Conservation (phyloP, 441 rosid species). For the Melastoma candidum region DNA sequence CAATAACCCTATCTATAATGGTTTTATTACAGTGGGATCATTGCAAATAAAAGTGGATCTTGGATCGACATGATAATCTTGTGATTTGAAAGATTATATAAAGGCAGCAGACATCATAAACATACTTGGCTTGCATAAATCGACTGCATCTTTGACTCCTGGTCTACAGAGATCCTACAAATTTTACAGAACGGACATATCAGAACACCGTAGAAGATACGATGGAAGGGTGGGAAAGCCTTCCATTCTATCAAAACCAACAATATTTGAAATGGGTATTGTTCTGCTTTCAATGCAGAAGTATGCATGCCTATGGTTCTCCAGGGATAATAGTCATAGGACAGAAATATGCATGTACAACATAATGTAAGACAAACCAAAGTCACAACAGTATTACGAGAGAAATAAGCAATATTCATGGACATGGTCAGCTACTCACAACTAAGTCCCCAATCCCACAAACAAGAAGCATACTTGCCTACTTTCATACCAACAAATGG, state of each 20-base stretch:
- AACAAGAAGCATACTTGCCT: background rate
- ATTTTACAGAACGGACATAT: slow-evolving; percentile 4
- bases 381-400: too few species aligned
- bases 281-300: background rate
- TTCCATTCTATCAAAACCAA: slow-evolving; percentile 2
- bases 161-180: slow-evolving; percentile 93
- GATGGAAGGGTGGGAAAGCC: background rate
- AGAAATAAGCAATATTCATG: too few species aligned
- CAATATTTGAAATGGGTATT: background rate
- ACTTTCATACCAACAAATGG: slow-evolving; percentile 96
- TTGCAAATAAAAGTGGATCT: too few species aligned
- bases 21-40: too few species aligned
- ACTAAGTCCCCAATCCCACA: too few species aligned
- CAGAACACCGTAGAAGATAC: background rate
- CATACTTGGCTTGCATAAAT: slow-evolving; percentile 69
- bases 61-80: too few species aligned
- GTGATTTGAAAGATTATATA: too few species aligned
- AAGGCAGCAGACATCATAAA: background rate
- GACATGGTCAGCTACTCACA: too few species aligned
- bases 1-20: too few species aligned
- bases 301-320: background rate
- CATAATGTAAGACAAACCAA: too few species aligned
- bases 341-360: background rate
- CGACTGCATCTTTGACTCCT: slow-evolving; percentile 80
- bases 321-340: background rate